Evolutionary conservation across 2,329 filamentous ascomycete species (phyloP).

Genomic region (Stachybotrys echinatus): DNA sequence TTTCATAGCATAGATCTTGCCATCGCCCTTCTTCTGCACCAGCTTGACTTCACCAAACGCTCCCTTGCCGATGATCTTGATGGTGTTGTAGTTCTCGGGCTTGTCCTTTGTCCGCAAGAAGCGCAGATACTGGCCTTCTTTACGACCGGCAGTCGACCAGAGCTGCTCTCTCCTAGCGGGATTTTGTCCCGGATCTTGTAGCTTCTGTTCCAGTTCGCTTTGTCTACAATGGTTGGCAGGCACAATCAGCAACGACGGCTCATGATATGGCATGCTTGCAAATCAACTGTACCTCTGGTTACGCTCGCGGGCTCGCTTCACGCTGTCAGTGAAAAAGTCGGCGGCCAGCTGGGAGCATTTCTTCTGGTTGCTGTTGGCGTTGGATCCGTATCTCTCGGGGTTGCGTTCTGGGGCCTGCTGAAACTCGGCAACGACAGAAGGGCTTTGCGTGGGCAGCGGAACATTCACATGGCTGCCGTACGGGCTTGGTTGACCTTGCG

Average conservation of each 20-base stretch:
- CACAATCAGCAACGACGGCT: slow-evolving; percentile 1
- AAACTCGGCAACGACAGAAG: slow-evolving; percentile 65
- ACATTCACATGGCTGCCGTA: slow-evolving; percentile 61
- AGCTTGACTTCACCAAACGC: slow-evolving; percentile 98
- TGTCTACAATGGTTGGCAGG: slow-evolving; percentile 51
- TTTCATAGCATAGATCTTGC: slow-evolving; percentile 97
- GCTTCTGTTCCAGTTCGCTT: slow-evolving; percentile 82
- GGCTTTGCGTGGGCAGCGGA: slow-evolving; percentile 56
- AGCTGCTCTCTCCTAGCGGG: slow-evolving; percentile 77
- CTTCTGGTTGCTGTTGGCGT: slow-evolving; percentile 65
- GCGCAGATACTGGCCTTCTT: slow-evolving; percentile 87
- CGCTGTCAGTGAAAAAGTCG: slow-evolving; percentile 98
- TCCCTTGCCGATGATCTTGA: slow-evolving; percentile 98
- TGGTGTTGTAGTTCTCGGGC: slow-evolving; percentile 88
- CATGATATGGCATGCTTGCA: neutral
- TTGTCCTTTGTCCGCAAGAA: slow-evolving; percentile 91
- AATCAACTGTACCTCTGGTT: slow-evolving; percentile 75
- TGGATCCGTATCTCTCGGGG: slow-evolving; percentile 68
- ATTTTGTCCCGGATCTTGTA: slow-evolving; percentile 70
- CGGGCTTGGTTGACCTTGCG: slow-evolving; percentile 53
- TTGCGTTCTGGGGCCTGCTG: slow-evolving; percentile 78
- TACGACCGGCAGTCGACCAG: slow-evolving; percentile 76
- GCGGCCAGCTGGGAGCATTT: slow-evolving; percentile 67
- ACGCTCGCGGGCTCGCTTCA: slow-evolving; percentile 88
- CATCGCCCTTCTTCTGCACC: slow-evolving; percentile 92